Evolutionary conservation across 2,329 filamentous ascomycete species (phyloP), one percentile per base, ranked within the genome.

Genomic region (Leptographium lundbergii): DNA sequence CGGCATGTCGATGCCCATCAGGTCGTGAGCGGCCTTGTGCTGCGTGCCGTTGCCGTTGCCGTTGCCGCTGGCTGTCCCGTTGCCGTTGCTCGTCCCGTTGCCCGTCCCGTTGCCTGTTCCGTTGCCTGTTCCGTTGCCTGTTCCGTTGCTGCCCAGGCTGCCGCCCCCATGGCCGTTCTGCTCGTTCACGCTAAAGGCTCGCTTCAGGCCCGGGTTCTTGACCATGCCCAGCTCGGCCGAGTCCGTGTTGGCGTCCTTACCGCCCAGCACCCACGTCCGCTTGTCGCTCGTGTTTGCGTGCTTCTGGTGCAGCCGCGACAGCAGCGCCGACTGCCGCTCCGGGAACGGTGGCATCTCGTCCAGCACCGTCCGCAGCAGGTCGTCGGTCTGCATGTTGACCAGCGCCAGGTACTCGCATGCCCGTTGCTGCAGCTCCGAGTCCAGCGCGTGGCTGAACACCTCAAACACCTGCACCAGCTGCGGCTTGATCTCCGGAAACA

Each of bases 271-370:
- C 94, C 94, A 99, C 1, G 94, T 97, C 62, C 92, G 84, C 74
- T 95, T 95, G 71, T 99, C 94, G 69, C 89, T 95, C 17, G 90
- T 94, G 61, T 88, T 89, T 54, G 88, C 88, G 67, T 95, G 91
- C 75, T 95, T 97, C 72, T 96, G 91, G 72, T 99, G 92, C 56
- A 99, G 79, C 60, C 94, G 82, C 47, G 92, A 96, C 13, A 99
- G 78, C 32, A 99, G 77, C 1, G 94, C 92, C 6, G 94, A 97
- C 60, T 95, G 86, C 61, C 95, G 81, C 71, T 99, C 91, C 0
- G 94, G 95, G 74, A 97, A 99, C 0, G 94, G 91, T 2, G 94
- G 94, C 95, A 99, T 99, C 71, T 99, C 94, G 66, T 99, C 94
- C 71, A 91, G 96, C 6, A 99, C 86, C 0, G 94, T 97, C 57